A percentile compares a stretch with the other conserved stretches of the same genome.
Conservation (phyloP, 371 early-diverging fungal species). For the Sporodiniella umbellata region DNA sequence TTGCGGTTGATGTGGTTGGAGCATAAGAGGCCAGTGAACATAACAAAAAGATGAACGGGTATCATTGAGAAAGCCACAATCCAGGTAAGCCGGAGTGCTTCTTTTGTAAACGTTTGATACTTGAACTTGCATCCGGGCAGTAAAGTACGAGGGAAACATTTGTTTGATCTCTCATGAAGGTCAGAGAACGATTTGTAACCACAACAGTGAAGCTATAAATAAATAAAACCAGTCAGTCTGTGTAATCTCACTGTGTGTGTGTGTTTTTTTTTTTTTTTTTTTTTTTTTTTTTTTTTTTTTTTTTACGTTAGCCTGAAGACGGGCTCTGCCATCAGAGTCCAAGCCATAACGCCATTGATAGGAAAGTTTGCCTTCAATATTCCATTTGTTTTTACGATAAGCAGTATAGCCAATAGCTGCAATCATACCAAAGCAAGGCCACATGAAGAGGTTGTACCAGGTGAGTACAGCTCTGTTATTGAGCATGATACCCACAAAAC, state of each 20-base stretch:
- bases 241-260: too few relatives aligned
- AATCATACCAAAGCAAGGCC: slow-evolving; percentile 55
- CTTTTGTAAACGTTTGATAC: slow-evolving; percentile 45
- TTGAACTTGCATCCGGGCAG: slow-evolving; percentile 50
- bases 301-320: slow-evolving; percentile 43
- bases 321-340: slow-evolving; percentile 32
- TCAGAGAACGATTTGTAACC: slow-evolving; percentile 54
- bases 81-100: slow-evolving; percentile 36
- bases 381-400: slow-evolving; percentile 49
- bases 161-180: slow-evolving; percentile 52
- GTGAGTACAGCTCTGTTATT: slow-evolving; percentile 48
- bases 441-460: slow-evolving; percentile 48
- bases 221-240: too few relatives aligned
- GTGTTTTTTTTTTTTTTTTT: too few relatives aligned
- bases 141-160: slow-evolving; percentile 57
- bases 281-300: not conserved
- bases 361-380: slow-evolving; percentile 43
- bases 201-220: slow-evolving; percentile 51
- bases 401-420: slow-evolving; percentile 54
- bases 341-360: slow-evolving; percentile 49
- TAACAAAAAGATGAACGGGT: slow-evolving; percentile 45
- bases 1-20: slow-evolving; percentile 57
- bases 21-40: slow-evolving; percentile 51
- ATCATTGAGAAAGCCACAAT: slow-evolving; percentile 50
- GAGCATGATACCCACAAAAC: slow-evolving; percentile 53